Percentiles rank a stretch among this genome's conserved stretches.
These are phyloP conservation scores for Prunus salicina DNA, from an alignment of 306 rosid species.

Conservation along the genomic window DNA sequence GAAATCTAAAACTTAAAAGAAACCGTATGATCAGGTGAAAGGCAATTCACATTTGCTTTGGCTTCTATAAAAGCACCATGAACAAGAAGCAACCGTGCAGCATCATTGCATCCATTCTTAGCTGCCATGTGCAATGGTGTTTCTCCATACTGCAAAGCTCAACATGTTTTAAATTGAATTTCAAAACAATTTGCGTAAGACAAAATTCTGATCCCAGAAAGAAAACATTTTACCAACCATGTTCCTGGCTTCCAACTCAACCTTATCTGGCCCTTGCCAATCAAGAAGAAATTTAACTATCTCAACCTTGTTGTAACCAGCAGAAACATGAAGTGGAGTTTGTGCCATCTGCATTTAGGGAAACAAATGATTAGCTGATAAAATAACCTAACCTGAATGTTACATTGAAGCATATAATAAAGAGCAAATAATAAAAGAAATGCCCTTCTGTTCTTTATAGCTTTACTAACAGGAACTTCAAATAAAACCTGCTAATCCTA, in stretches of 20 bases:
- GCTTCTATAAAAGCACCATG: conserved; percentile 84
- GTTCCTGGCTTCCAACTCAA: conserved; percentile 85
- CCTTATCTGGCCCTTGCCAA: conserved; percentile 60
- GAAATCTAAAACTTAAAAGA: conserved; percentile 16
- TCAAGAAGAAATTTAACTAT: conserved; percentile 83
- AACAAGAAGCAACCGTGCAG: conserved; percentile 65
- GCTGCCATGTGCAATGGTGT: conserved; percentile 98
- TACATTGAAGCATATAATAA: not conserved
- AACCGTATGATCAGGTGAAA: conserved; percentile 21
- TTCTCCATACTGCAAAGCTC: conserved; percentile 76
- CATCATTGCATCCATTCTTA: conserved; percentile 83
- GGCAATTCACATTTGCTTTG: conserved; percentile 73
- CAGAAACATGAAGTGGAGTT: conserved; percentile 88
- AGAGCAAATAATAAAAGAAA: not conserved
- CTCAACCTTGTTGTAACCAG: conserved; percentile 73
- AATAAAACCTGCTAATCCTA: not conserved
- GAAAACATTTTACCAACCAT: conserved; percentile 51
- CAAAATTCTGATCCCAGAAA: not conserved
- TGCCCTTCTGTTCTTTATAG: not conserved
- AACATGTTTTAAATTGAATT: not conserved
- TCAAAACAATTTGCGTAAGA: not conserved
- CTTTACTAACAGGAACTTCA: not conserved
- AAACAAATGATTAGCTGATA: not conserved
- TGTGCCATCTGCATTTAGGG: conserved; percentile 69
- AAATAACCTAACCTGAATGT: not conserved